Evolutionary conservation across 1,284 basidiomycete genomes (phyloP).

Genomic region (Schizopora paradoxa): DNA sequence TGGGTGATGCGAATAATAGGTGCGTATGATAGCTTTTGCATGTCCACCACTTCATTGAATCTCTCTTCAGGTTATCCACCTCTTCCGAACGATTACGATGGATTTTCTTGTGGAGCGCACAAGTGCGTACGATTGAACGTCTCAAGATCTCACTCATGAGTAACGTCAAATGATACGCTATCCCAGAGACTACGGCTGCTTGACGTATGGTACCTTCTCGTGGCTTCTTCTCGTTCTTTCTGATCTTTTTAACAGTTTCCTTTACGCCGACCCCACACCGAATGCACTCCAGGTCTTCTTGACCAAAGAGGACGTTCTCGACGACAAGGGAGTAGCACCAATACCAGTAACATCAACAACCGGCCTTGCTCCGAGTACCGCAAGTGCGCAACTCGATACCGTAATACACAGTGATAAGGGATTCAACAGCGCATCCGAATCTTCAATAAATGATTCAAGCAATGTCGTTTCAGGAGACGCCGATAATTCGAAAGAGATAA

Average conservation of each 20-base stretch:
- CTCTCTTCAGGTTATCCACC: conserved; percentile 68
- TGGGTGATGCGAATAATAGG: conserved; percentile 85
- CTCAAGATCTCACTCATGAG: conserved; percentile 4
- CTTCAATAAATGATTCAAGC: background rate
- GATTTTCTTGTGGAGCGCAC: conserved; percentile 82
- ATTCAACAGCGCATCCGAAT: background rate
- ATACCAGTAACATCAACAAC: conserved; percentile 5
- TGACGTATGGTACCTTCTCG: conserved; percentile 51
- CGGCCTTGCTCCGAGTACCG: conserved; percentile 14
- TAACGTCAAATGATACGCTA: conserved; percentile 11
- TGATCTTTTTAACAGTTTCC: conserved; percentile 46
- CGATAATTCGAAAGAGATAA: conserved; percentile 38
- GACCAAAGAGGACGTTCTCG: conserved; percentile 31
- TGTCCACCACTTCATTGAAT: conserved; percentile 4
- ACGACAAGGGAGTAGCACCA: conserved; percentile 28
- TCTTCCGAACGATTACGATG: conserved; percentile 68
- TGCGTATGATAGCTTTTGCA: conserved; percentile 26
- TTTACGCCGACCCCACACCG: conserved; percentile 73
- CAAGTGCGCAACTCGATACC: conserved; percentile 5
- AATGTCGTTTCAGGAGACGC: background rate
- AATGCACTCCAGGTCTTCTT: conserved; percentile 79
- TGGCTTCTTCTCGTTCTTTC: conserved; percentile 12
- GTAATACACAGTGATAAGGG: background rate
- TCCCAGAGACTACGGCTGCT: conserved; percentile 75
- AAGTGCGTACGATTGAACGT: conserved; percentile 40